Evolutionary conservation across 345 rosid species (phyloP).

Genomic region (Noccaea bulbosa): DNA sequence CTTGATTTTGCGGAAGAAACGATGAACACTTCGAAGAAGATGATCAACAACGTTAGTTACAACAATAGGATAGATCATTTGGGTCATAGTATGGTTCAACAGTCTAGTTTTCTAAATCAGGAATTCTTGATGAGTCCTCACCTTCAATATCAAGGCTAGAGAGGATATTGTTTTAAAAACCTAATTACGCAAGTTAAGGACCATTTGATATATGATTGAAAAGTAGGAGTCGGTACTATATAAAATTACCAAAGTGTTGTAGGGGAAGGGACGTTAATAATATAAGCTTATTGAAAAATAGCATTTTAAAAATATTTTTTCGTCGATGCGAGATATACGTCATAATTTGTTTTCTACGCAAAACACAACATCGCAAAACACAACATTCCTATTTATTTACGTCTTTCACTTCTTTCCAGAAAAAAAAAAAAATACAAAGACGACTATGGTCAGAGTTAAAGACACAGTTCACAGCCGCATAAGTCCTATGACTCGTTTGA

Average conservation of each 20-base stretch:
- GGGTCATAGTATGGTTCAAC: conserved; percentile 43
- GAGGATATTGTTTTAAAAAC: conserved; percentile 21
- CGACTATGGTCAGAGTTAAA: no score
- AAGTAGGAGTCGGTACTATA: conserved; percentile 17
- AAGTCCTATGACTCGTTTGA: no score
- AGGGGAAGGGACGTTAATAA: background rate
- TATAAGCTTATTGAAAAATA: no score
- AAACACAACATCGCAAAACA: no score
- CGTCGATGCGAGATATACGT: no score
- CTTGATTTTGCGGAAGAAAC: conserved; percentile 48
- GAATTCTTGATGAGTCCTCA: conserved; percentile 56
- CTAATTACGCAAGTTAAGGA: conserved; percentile 28
- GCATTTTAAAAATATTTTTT: no score
- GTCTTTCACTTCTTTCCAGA: no score
- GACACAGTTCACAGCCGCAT: no score
- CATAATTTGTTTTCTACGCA: no score
- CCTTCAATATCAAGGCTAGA: conserved; percentile 60
- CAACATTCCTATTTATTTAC: no score
- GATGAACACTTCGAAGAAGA: conserved; percentile 54
- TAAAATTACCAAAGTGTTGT: conserved; percentile 28
- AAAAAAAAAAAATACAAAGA: no score
- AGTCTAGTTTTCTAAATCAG: conserved; percentile 49
- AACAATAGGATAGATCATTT: conserved; percentile 47
- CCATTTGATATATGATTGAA: conserved; percentile 31
- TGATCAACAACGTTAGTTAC: conserved; percentile 53